Evolutionary conservation across 495 filamentous ascomycete species (phyloP).

Genomic region (Annulohypoxylon maeteangense): DNA sequence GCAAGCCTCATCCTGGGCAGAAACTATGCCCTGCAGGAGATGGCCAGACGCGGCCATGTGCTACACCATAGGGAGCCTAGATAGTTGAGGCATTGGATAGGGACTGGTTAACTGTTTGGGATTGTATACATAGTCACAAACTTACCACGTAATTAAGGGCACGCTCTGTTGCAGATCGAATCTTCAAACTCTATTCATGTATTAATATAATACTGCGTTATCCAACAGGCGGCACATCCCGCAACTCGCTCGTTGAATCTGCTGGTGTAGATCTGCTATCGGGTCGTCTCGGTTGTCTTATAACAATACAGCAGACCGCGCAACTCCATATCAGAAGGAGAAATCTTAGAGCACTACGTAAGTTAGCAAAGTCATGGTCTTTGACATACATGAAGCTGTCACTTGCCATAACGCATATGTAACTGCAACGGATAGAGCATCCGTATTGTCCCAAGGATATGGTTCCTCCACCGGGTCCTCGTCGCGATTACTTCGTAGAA

Average conservation of each 20-base stretch:
- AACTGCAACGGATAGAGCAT: constrained; percentile 23
- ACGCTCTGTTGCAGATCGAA: neutral
- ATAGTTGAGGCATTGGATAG: neutral
- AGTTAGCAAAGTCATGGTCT: constrained; percentile 7
- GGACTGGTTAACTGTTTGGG: neutral
- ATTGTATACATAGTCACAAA: neutral
- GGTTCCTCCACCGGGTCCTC: neutral
- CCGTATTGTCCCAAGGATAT: constrained; percentile 36
- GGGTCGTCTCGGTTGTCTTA: constrained; percentile 18
- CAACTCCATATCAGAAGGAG: constrained; percentile 37
- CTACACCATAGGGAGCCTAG: neutral
- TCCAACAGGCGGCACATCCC: constrained; percentile 15
- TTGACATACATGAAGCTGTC: neutral
- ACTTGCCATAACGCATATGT: constrained; percentile 41
- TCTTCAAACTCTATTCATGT: neutral
- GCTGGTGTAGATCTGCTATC: constrained; percentile 10
- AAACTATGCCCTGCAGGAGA: constrained; percentile 26
- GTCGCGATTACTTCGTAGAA: constrained; percentile 11
- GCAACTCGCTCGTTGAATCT: constrained; percentile 30
- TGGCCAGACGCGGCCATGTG: constrained; percentile 10
- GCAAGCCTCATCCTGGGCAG: constrained; percentile 37
- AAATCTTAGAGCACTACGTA: constrained; percentile 22
- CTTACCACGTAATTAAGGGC: neutral
- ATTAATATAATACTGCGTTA: constrained; percentile 9
- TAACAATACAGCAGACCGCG: constrained; percentile 29